phyloP scores from a whole-genome alignment of 306 rosid species.

The Prosopis cineraria region DNA sequence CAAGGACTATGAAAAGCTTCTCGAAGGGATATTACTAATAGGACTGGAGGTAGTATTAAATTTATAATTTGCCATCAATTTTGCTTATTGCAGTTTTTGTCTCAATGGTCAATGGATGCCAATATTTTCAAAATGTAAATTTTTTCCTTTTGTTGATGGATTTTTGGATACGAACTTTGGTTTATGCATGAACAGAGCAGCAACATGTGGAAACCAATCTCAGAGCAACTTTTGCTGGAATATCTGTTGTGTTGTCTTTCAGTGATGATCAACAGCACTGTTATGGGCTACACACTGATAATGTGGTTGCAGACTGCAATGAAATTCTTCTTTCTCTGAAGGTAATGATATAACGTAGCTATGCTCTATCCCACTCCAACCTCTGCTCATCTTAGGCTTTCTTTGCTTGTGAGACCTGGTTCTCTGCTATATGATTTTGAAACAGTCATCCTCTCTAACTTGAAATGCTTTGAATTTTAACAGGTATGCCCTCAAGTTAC shows the following conservation, averaged over 20 bases:
- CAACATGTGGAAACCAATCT: constrained; percentile 87
- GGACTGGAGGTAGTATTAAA: not conserved
- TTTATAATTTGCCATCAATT: constrained; percentile 10
- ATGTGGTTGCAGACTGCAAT: constrained; percentile 54
- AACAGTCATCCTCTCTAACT: constrained; percentile 35
- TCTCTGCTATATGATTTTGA: constrained; percentile 32
- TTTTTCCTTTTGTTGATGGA: constrained; percentile 31
- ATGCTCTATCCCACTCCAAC: not conserved
- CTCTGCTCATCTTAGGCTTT: constrained; percentile 20
- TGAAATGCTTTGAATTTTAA: constrained; percentile 38
- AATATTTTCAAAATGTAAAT: constrained; percentile 8
- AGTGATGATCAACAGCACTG: constrained; percentile 47
- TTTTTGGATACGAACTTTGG: constrained; percentile 26
- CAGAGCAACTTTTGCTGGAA: constrained; percentile 77
- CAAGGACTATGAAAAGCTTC: not conserved
- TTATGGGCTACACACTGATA: constrained; percentile 38
- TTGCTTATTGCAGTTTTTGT: constrained; percentile 25
- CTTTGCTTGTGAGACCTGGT: constrained; percentile 29
- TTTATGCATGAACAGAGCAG: constrained; percentile 60
- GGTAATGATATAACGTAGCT: constrained; percentile 54
- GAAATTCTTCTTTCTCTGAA: constrained; percentile 59
- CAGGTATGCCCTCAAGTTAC: constrained; percentile 72
- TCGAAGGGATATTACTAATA: not conserved
- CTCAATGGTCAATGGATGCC: not conserved
- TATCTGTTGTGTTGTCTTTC: constrained; percentile 72